Percentiles rank a stretch among this genome's conserved stretches.
These are phyloP conservation scores for Hymenoscyphus linearis DNA, from an alignment of 2,329 filamentous ascomycete genomes.

Conservation along the genomic window DNA sequence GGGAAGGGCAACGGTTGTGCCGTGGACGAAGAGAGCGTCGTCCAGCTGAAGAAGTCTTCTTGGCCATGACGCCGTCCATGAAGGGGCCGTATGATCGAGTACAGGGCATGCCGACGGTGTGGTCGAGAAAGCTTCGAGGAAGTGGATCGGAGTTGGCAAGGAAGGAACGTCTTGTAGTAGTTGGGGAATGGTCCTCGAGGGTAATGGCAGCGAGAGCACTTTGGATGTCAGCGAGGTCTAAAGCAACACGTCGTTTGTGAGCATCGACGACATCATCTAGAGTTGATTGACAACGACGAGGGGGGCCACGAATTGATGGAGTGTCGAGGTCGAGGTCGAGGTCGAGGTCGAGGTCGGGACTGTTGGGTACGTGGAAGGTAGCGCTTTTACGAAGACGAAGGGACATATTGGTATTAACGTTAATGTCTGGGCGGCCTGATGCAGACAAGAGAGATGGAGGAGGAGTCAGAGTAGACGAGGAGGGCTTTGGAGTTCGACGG, in stretches of 20 bases:
- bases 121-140: conserved; percentile 53
- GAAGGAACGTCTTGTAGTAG: conserved; percentile 38
- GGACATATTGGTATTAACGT: conserved; percentile 51
- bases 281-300: conserved; percentile 61
- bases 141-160: conserved; percentile 55
- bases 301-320: conserved; percentile 41
- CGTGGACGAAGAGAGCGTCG: conserved; percentile 50
- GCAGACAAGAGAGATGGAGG: conserved; percentile 29
- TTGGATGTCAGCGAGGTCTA: conserved; percentile 62
- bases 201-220: conserved; percentile 51
- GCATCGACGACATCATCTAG: conserved; percentile 69
- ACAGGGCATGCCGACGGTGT: conserved; percentile 46
- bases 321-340: conserved; percentile 34
- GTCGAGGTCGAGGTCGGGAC: conserved; percentile 35
- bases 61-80: conserved; percentile 39
- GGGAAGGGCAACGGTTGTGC: conserved; percentile 45
- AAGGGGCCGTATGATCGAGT: conserved; percentile 26
- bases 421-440: conserved; percentile 41
- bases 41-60: conserved; percentile 39
- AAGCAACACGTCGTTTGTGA: conserved; percentile 61
- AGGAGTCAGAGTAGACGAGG: conserved; percentile 40
- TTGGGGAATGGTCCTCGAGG: conserved; percentile 35
- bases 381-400: conserved; percentile 67
- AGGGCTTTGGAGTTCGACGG: conserved; percentile 34
- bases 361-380: conserved; percentile 48